Evolutionary conservation across 352 stramenopile genomes (phyloP), one percentile per base, ranked within the genome.

Genomic region (Phytophthora tubulina): DNA sequence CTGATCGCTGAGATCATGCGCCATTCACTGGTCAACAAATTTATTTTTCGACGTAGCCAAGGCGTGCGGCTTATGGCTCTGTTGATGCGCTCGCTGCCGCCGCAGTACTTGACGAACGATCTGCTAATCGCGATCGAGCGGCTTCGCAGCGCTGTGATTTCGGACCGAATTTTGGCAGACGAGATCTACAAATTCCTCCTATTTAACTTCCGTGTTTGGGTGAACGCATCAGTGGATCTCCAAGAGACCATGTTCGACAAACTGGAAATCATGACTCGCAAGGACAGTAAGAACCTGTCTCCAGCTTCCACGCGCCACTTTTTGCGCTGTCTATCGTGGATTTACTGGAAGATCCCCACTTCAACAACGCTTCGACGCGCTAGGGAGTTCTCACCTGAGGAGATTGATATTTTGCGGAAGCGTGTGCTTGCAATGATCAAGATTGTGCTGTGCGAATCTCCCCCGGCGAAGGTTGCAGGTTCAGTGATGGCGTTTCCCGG

Each of bases 121-220:
- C 39, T 96, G 13, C 57, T 95, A 13, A 75, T 82, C n/a, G 75
- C 89, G 1, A 88, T 96, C 44, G 88, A 96, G 66, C 77, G 89
- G 1, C 66, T 95, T 6, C 81, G 85, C 15, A 92, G 79, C 58
- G 88, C 87, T 14, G 87, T 95, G 31, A 86, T 92, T 32, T 93
- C 89, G 11, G 89, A 96, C 63, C 86, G 86, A 17, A 93, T 82
- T 61, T 59, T 96, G 31, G 76, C 85, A 1, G 88, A 95, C 49
- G 89, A 96, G 53, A 93, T 95, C 39, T 90, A 89, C 70, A 94
- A 92, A 62, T 89, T 91, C 49, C 55, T 96, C 59, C 71, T 96
- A 9, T 96, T 93, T 75, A 95, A 96, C 63, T 95, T 96, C 51
- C 86, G 87, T 5, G 77, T 96, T 33, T 96, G 89, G 89, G 82